Base-by-base conservation (phyloP, 2,329 filamentous ascomycete genomes). In the Metarhizium humberi region DNA sequence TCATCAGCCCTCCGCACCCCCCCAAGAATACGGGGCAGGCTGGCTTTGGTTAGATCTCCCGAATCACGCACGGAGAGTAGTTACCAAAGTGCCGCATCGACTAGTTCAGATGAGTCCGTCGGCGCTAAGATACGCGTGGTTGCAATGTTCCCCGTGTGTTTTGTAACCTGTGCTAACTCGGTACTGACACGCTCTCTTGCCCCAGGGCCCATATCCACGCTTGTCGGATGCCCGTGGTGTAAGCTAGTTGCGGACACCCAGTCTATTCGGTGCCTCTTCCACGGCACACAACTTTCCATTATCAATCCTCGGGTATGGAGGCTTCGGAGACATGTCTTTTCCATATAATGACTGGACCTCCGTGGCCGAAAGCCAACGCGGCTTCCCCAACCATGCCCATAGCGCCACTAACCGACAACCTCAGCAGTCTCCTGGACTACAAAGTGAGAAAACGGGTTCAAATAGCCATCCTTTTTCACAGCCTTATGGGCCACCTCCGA, bases 311-410 rank as follows among this genome's bases (percentile, higher is more conserved):
- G 58, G 56, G 32, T 52, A 58, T 45, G 56, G 51, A 49, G 51
- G 47, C 14, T 30, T 57, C 10, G 61, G 63, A 55, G 56, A 60
- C 54, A 65, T 67, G 62, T 58, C 64, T 49, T 61, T 56, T 30
- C 60, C 60, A 47, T 62, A 62, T 56, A 59, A 61, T 49, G 48
- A 61, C 50, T 61, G 61, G 62, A 54, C 50, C 40, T 52, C 61
- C 40, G 61, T 62, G 53, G 57, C 58, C 47, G 59, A 61, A 18
- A 46, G 50, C 53, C 53, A 55, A 56, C 58, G 54, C 46, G 58
- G 57, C 46, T 32, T 62, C 57, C 43, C 59, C 62, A 49, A 42
- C 8, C 46, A 53, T 50, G 50, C 47, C 40, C 47, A 54, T 25
- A 3, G 51, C 42, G 5, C 30, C 16, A 18, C 50, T 25, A 20